These are phyloP conservation scores for Pseudonitzschia pungens DNA, from an alignment of 108 stramenopile species.

Conservation along the genomic window DNA sequence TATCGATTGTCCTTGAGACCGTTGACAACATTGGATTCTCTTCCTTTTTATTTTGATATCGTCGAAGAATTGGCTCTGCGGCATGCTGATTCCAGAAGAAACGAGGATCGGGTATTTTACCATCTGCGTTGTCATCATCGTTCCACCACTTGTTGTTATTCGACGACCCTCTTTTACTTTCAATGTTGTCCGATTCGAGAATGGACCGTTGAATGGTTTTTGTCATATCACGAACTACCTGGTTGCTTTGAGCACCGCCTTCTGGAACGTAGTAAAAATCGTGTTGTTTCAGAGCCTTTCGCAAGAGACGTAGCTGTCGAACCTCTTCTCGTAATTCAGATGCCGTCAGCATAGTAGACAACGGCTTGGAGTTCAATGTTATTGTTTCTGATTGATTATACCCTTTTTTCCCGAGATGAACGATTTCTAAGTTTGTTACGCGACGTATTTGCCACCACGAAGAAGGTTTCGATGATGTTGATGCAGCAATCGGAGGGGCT, in stretches of 20 bases:
- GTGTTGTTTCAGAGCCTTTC: slow-evolving; percentile 71
- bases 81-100: slow-evolving; percentile 95
- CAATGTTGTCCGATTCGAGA: slow-evolving; percentile 4
- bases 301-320: slow-evolving; percentile 69
- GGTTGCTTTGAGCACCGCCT: not conserved
- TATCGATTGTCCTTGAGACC: slow-evolving; percentile 2
- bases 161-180: not conserved
- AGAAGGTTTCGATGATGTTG: not conserved
- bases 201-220: slow-evolving; percentile 57
- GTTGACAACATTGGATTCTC: not conserved
- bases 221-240: slow-evolving; percentile 63
- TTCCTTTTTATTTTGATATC: not conserved
- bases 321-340: slow-evolving; percentile 49
- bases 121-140: not conserved
- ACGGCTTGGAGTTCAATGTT: not conserved
- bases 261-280: slow-evolving; percentile 62
- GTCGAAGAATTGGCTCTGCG: slow-evolving; percentile 52
- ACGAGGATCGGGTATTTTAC: slow-evolving; percentile 62
- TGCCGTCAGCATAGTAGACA: not conserved
- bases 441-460: slow-evolving; percentile 57
- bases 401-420: slow-evolving; percentile 42
- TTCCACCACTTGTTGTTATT: slow-evolving; percentile 7
- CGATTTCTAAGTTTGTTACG: slow-evolving; percentile 60
- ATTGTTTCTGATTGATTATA: not conserved
- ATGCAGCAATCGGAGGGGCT: slow-evolving; percentile 32